Evolutionary conservation across 2,329 filamentous ascomycete genomes (phyloP).

Genomic region (Penicillium sp.): DNA sequence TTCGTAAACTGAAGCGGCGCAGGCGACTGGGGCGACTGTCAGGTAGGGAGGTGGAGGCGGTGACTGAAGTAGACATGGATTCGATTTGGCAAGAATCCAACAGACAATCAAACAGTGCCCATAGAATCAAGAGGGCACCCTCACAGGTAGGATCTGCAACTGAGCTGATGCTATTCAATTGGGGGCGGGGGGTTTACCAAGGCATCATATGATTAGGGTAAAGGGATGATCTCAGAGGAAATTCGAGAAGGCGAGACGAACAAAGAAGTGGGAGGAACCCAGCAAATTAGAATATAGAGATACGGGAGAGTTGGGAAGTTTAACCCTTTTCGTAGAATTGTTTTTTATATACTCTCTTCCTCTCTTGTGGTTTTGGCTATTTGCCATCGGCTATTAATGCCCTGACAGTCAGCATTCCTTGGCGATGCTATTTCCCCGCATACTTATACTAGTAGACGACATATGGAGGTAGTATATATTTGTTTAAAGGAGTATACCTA

Average conservation of each 20-base stretch:
- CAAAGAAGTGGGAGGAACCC: neutral
- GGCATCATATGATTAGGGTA: slow-evolving; percentile 8
- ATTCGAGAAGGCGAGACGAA: neutral
- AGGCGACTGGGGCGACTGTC: slow-evolving; percentile 31
- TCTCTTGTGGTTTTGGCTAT: neutral
- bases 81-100: slow-evolving; percentile 1
- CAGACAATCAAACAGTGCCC: neutral
- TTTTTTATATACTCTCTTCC: neutral
- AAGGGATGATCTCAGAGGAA: neutral
- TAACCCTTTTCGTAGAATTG: neutral
- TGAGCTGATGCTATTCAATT: slow-evolving; percentile 9
- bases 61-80: slow-evolving; percentile 29
- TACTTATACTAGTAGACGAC: neutral
- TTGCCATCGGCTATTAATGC: slow-evolving; percentile 6
- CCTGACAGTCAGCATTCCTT: slow-evolving; percentile 3
- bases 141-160: slow-evolving; percentile 12
- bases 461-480: neutral
- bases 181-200: neutral
- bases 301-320: neutral
- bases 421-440: slow-evolving; percentile 4
- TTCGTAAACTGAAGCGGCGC: slow-evolving; percentile 35
- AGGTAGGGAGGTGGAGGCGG: slow-evolving; percentile 30
- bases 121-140: neutral
- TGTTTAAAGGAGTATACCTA: neutral
- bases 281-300: neutral